phyloP scores from a whole-genome alignment of 2,329 filamentous ascomycete species.

The Cryphonectria parasitica region DNA sequence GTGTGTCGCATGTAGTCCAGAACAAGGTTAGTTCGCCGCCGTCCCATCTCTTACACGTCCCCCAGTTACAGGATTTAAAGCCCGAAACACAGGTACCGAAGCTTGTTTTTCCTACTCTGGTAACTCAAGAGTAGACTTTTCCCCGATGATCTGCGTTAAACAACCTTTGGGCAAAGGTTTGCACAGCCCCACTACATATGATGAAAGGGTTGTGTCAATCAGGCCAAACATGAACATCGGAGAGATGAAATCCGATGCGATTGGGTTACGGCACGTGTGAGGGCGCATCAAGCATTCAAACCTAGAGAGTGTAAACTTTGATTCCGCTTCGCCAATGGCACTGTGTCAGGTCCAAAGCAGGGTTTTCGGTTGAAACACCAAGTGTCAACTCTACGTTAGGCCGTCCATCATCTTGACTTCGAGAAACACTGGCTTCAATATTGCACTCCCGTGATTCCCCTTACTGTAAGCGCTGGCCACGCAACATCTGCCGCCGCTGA shows the following conservation, averaged over 20 bases:
- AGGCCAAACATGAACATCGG: conserved; percentile 2
- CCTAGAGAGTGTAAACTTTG: background rate
- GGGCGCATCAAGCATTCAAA: background rate
- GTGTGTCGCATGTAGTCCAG: conserved; percentile 12
- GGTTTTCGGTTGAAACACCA: background rate
- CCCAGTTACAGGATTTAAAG: conserved; percentile 6
- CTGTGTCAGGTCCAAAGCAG: background rate
- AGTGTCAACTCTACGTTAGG: background rate
- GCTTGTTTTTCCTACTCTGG: too few relatives aligned
- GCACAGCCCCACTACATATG: background rate
- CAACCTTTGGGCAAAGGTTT: background rate
- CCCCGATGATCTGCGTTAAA: background rate
- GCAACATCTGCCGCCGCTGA: background rate
- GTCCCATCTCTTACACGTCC: conserved; percentile 4
- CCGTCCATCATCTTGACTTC: background rate
- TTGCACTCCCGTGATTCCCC: too few relatives aligned
- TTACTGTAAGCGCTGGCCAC: background rate
- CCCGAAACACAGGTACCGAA: conserved; percentile 3
- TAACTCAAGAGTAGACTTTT: background rate
- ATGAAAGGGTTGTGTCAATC: background rate
- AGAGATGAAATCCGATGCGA: background rate
- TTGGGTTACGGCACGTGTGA: background rate
- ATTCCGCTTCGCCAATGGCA: background rate
- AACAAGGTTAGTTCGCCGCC: conserved; percentile 9
- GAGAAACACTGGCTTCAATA: background rate